phyloP scores from a whole-genome alignment of 1,139 yeast genomes.

The Candida albicans region DNA sequence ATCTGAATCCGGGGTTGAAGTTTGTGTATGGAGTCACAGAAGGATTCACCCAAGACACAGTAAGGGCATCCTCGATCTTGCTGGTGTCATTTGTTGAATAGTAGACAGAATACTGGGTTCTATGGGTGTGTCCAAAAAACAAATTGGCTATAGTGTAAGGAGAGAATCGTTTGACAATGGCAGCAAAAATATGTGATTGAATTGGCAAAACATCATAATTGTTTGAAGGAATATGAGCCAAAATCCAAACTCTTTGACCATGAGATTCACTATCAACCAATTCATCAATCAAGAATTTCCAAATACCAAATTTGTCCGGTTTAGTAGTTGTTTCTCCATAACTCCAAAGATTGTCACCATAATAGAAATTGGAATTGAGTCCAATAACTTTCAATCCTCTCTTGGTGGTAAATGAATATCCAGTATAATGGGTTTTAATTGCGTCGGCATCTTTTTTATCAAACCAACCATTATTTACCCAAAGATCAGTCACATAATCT shows the following conservation, averaged over 20 bases:
- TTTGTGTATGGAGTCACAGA: constrained; percentile 61
- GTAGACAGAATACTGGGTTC: constrained; percentile 62
- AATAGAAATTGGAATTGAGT: constrained; percentile 66
- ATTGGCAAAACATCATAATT: constrained; percentile 58
- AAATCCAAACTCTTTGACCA: constrained; percentile 68
- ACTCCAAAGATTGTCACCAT: constrained; percentile 62
- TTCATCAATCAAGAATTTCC: constrained; percentile 62
- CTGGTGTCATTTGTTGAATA: constrained; percentile 40
- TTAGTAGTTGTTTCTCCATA: constrained; percentile 53
- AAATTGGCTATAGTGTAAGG: constrained; percentile 67
- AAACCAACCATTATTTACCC: constrained; percentile 49
- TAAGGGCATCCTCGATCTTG: constrained; percentile 41
- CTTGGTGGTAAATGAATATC: constrained; percentile 56
- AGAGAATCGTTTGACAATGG: constrained; percentile 63
- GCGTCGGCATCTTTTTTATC: constrained; percentile 20
- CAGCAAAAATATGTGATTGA: constrained; percentile 55
- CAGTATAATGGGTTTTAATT: constrained; percentile 52
- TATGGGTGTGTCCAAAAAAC: constrained; percentile 73
- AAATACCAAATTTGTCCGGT: constrained; percentile 64
- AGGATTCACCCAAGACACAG: constrained; percentile 64
- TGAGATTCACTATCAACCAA: constrained; percentile 55
- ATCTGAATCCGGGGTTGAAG: constrained; percentile 70
- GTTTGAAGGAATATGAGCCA: constrained; percentile 66
- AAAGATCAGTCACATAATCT: constrained; percentile 58
- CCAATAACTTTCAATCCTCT: constrained; percentile 63